These are phyloP conservation scores for Cytospora piceae DNA, from an alignment of 2,329 filamentous ascomycete genomes.

Conservation along the genomic window DNA sequence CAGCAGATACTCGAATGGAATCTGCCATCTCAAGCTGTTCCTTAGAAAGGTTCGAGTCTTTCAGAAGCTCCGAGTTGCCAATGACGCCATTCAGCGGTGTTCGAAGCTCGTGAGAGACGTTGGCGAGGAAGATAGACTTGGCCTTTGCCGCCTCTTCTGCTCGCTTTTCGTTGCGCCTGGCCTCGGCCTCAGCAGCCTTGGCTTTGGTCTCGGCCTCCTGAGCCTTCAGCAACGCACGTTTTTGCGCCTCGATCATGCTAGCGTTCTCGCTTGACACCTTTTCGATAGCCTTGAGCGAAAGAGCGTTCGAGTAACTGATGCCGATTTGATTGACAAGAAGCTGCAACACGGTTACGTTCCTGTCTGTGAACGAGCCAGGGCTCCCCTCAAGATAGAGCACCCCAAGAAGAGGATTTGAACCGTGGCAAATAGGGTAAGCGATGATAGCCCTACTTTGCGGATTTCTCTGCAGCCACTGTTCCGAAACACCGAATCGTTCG, in stretches of 20 bases:
- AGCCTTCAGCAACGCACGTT: constrained; percentile 72
- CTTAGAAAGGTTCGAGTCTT: constrained; percentile 73
- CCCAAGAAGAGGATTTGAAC: constrained; percentile 70
- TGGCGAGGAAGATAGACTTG: constrained; percentile 79
- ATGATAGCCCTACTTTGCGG: constrained; percentile 75
- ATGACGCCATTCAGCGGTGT: constrained; percentile 88
- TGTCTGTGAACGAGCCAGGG: constrained; percentile 76
- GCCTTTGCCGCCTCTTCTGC: constrained; percentile 84
- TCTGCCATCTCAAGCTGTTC: constrained; percentile 87
- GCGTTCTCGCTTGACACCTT: constrained; percentile 78
- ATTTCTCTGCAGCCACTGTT: constrained; percentile 69
- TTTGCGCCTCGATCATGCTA: constrained; percentile 78
- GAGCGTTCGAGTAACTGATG: constrained; percentile 70
- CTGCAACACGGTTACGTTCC: constrained; percentile 65
- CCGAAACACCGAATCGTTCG: constrained; percentile 75
- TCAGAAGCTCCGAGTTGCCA: constrained; percentile 81
- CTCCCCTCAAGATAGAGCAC: constrained; percentile 77
- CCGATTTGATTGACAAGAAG: constrained; percentile 79
- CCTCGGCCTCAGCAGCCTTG: constrained; percentile 75
- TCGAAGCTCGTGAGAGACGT: constrained; percentile 79
- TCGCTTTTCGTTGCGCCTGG: constrained; percentile 77
- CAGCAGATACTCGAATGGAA: constrained; percentile 83
- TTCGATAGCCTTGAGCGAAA: constrained; percentile 71
- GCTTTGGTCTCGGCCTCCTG: constrained; percentile 75
- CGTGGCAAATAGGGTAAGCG: constrained; percentile 72